Base-by-base conservation (phyloP, 2,329 filamentous ascomycete species). In the Cytospora piceae region DNA sequence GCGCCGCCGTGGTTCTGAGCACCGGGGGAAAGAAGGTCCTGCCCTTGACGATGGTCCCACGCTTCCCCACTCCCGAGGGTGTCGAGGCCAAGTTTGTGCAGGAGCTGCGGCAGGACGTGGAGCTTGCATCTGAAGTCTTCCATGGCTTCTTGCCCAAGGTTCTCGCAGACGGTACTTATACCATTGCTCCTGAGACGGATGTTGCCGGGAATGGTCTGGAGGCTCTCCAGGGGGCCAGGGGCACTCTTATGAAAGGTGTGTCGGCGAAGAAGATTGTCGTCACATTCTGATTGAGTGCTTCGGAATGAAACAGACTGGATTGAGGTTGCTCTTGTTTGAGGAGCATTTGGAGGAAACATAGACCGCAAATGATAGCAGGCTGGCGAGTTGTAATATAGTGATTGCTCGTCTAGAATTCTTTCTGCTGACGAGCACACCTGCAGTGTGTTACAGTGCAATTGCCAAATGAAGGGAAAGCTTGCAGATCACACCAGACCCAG, bases 191-290 rank as follows among this genome's bases (percentile, higher is more conserved):
- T 1, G 72, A 77, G 49, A 74, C 79, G 1, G 53, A 73, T 29
- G 69, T 82, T 49, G 74, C 79, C 0, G 78, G 79, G 4, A 73
- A 77, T 4, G 81, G 81, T 12, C 67, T 83, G 22, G 78, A 78
- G 56, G 75, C 71, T 46, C 71, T 82, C 1, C 79, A 83, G 62
- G 75, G 73, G 8, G 81, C 74, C 0, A 64, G 82, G 34, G 75
- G 81, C 69, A 32, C 74, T 0, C 68, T 77, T 4, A 73, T 67
- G 51, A 73, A 76, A 57, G 79, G 79, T 2, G 77, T 81, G 1
- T 79, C 77, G 9, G 80, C 76, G 2, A 74, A 74, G 69, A 83
- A 82, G 69, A 31, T 81, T 29, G 78, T 82, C 20, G 74, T 80
- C 34, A 65, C 63, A 4, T 57, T 67, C 1, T 65, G 51, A 67